Evolutionary conservation across 495 filamentous ascomycete genomes (phyloP).

Genomic region (Lepidopterella palustris): DNA sequence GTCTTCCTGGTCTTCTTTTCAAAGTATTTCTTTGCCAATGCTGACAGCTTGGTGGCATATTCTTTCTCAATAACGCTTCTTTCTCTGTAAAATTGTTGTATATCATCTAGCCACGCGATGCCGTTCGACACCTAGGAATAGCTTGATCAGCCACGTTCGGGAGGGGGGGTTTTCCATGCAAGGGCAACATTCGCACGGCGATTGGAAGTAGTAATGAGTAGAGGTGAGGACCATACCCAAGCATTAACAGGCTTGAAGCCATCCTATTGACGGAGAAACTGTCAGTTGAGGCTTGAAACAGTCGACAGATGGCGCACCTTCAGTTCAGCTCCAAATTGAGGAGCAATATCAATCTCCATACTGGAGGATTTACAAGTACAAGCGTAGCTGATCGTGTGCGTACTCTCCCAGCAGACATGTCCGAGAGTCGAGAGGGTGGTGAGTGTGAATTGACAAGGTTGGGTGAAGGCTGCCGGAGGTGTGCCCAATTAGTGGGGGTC

Average conservation of each 20-base stretch:
- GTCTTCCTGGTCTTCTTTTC: slow-evolving; percentile 94
- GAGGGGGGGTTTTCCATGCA: not conserved
- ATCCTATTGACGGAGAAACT: slow-evolving; percentile 53
- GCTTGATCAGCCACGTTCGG: slow-evolving; percentile 28
- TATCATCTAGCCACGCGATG: slow-evolving; percentile 91
- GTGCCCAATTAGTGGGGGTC: not conserved
- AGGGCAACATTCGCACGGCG: not conserved
- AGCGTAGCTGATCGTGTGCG: not conserved
- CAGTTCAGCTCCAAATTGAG: slow-evolving; percentile 81
- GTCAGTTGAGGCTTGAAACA: slow-evolving; percentile 18
- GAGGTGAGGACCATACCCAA: slow-evolving; percentile 57
- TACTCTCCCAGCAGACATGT: not conserved
- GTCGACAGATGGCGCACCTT: slow-evolving; percentile 54
- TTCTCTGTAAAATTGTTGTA: slow-evolving; percentile 95
- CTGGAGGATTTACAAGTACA: not conserved
- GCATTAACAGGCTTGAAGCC: slow-evolving; percentile 87
- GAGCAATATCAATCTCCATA: slow-evolving; percentile 50
- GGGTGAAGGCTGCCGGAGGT: not conserved
- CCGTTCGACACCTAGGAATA: slow-evolving; percentile 62
- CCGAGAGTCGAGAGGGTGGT: not conserved
- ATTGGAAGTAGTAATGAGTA: not conserved
- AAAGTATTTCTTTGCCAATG: slow-evolving; percentile 87
- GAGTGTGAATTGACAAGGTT: not conserved
- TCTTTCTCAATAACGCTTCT: slow-evolving; percentile 92
- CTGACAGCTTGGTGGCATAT: slow-evolving; percentile 79